A percentile compares a stretch with the other conserved stretches of the same genome.
These are phyloP conservation scores for Entomortierella parvispora DNA, from an alignment of 192 early-diverging fungal genomes.

Conservation along the genomic window DNA sequence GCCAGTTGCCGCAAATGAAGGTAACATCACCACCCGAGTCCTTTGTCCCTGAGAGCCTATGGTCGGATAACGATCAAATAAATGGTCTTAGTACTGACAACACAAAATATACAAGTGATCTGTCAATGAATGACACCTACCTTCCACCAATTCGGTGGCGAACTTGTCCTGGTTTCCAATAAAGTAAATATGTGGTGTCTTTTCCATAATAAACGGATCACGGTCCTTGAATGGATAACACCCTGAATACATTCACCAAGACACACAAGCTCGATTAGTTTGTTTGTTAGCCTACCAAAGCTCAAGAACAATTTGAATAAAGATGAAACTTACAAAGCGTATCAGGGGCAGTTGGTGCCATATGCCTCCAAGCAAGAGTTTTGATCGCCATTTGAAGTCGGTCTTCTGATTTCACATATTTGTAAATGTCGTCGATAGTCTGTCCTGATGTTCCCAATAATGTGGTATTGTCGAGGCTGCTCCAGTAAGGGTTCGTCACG, in stretches of 20 bases:
- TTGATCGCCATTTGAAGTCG: slow-evolving; percentile 77
- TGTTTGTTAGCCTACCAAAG: not conserved
- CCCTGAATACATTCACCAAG: slow-evolving; percentile 66
- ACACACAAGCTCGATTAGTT: not conserved
- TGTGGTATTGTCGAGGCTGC: slow-evolving; percentile 73
- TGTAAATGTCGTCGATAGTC: slow-evolving; percentile 86
- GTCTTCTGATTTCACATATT: slow-evolving; percentile 67
- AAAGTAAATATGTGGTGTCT: slow-evolving; percentile 87
- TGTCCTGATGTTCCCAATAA: slow-evolving; percentile 88
- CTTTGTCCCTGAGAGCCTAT: slow-evolving; percentile 63
- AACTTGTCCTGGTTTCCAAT: slow-evolving; percentile 88
- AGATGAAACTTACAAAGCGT: slow-evolving; percentile 79
- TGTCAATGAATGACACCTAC: slow-evolving; percentile 29
- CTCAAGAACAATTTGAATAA: too few species aligned
- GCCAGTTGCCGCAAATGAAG: slow-evolving; percentile 74
- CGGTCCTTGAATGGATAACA: slow-evolving; percentile 89
- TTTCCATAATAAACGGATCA: slow-evolving; percentile 88
- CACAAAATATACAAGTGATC: slow-evolving; percentile 1
- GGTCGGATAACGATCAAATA: slow-evolving; percentile 8
- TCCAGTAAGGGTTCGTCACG: slow-evolving; percentile 86
- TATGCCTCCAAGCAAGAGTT: slow-evolving; percentile 85
- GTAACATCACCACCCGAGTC: slow-evolving; percentile 80
- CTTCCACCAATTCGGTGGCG: slow-evolving; percentile 64
- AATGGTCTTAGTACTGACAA: not conserved
- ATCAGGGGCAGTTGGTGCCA: slow-evolving; percentile 95